Conservation (phyloP, 169 alveolate species). For the Cryptosporidium sp. region DNA sequence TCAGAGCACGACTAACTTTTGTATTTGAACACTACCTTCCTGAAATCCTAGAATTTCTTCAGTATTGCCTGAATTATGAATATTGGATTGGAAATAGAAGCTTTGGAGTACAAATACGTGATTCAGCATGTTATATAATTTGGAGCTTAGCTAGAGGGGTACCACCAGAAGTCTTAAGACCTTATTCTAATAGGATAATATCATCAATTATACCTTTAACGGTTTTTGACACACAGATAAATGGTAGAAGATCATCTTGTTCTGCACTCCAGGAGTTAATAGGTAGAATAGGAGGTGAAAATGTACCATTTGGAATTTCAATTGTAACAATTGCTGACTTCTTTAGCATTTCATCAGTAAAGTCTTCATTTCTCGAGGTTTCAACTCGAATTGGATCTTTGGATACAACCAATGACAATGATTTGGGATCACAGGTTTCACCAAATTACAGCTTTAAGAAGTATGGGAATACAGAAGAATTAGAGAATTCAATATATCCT, state of each 20-base stretch:
- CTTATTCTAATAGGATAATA: conserved; percentile 24
- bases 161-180: conserved; percentile 5
- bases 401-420: not conserved
- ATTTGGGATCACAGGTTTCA: conserved; percentile 18
- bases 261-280: conserved; percentile 78
- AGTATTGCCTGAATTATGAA: conserved; percentile 59
- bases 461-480: not conserved
- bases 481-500: conserved; percentile 9
- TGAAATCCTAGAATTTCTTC: conserved; percentile 30
- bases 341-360: conserved; percentile 56
- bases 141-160: conserved; percentile 78
- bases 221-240: conserved; percentile 75
- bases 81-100: conserved; percentile 56
- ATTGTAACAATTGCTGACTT: conserved; percentile 75
- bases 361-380: conserved; percentile 52
- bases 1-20: conserved; percentile 56
- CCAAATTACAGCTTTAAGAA: not conserved
- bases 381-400: conserved; percentile 49
- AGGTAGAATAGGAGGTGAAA: conserved; percentile 78
- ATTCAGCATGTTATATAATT: conserved; percentile 78
- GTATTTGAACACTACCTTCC: conserved; percentile 30
- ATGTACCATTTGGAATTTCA: conserved; percentile 64
- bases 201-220: conserved; percentile 60
- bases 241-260: conserved; percentile 77
- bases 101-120: conserved; percentile 75